Evolutionary conservation across 495 filamentous ascomycete genomes (phyloP).

Genomic region (Penicillium roqueforti): DNA sequence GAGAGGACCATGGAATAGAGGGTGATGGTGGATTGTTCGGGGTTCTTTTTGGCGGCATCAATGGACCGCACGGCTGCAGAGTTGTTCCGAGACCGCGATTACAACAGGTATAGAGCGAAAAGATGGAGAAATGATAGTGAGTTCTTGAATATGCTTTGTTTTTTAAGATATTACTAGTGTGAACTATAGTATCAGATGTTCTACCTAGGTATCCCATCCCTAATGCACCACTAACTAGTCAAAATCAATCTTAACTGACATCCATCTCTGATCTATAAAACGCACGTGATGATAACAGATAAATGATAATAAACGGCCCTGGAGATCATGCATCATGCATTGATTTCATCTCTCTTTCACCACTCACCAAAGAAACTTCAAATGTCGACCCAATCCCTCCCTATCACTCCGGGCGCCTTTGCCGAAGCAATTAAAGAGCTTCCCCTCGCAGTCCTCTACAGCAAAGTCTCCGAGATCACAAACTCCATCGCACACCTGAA

Average conservation of each 20-base stretch:
- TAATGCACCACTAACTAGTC: not conserved
- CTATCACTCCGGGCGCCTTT: slow-evolving; percentile 42
- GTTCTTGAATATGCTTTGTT: not conserved
- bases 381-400: slow-evolving; percentile 37
- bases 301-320: slow-evolving; percentile 1
- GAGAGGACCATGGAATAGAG: not conserved
- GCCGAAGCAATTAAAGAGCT: slow-evolving; percentile 70
- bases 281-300: slow-evolving; percentile 9
- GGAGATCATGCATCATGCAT: not conserved
- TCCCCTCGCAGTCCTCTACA: slow-evolving; percentile 64
- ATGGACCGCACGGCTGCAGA: slow-evolving; percentile 10
- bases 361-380: not conserved
- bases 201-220: not conserved
- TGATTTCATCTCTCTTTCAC: not conserved
- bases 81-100: slow-evolving; percentile 15
- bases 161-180: not conserved
- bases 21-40: slow-evolving; percentile 2
- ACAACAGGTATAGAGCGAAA: not conserved
- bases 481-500: slow-evolving; percentile 80
- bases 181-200: not conserved
- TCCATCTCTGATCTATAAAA: not conserved
- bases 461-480: slow-evolving; percentile 76
- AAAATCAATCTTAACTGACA: not conserved
- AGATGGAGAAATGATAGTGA: not conserved
- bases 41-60: slow-evolving; percentile 7